These are phyloP conservation scores for Ogataea saltuana DNA, from an alignment of 805 yeast species.

Conservation along the genomic window DNA sequence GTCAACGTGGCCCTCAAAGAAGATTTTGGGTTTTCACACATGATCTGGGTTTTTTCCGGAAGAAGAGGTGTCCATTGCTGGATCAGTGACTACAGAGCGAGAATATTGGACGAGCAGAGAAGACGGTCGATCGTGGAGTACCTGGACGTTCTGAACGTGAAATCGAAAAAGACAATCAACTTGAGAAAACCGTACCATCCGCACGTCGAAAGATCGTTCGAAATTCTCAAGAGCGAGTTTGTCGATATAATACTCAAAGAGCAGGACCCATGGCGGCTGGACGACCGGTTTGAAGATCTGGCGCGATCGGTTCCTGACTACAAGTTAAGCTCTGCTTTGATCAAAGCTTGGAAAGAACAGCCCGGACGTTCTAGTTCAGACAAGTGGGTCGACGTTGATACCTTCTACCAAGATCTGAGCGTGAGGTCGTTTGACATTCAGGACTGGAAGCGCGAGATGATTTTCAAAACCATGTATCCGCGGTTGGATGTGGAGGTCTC, in stretches of 20 bases:
- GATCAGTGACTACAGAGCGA: conserved; percentile 86
- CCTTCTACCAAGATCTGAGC: conserved; percentile 42
- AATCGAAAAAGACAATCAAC: conserved; percentile 49
- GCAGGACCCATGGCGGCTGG: conserved; percentile 83
- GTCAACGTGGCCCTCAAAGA: conserved; percentile 70
- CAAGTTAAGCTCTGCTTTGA: conserved; percentile 51
- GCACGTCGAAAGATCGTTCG: conserved; percentile 73
- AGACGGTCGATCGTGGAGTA: conserved; percentile 84
- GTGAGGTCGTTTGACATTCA: conserved; percentile 44
- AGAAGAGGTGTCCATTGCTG: conserved; percentile 99
- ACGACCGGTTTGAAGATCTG: conserved; percentile 55
- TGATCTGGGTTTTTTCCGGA: conserved; percentile 96
- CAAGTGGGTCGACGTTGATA: conserved; percentile 81
- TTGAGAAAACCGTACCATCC: conserved; percentile 88
- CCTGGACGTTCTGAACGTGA: conserved; percentile 65
- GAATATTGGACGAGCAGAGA: conserved; percentile 67
- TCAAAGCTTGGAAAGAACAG: conserved; percentile 57
- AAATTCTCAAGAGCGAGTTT: conserved; percentile 64
- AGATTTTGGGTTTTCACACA: conserved; percentile 85
- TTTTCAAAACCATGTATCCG: conserved; percentile 82
- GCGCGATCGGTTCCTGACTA: conserved; percentile 65
- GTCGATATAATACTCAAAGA: conserved; percentile 65
- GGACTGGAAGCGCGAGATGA: conserved; percentile 77
- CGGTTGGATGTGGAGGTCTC: conserved; percentile 93
- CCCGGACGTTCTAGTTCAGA: conserved; percentile 54